A percentile compares a stretch with the other conserved stretches of the same genome.
phyloP scores from a whole-genome alignment of 2,329 filamentous ascomycete species.

The Sphaerulina musiva region DNA sequence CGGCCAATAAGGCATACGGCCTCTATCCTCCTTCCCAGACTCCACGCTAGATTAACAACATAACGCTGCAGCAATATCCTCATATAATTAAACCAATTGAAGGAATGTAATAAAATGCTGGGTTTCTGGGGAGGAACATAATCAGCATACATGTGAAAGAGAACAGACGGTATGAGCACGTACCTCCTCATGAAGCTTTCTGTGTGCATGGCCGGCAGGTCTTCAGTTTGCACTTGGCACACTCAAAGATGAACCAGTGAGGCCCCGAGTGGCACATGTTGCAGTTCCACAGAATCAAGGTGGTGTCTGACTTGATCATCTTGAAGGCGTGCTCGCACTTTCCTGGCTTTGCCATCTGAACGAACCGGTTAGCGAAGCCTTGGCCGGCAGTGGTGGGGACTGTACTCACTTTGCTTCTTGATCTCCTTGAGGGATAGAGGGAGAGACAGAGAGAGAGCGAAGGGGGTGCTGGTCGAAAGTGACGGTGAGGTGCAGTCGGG shows the following conservation, averaged over 20 bases:
- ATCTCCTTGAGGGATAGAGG: neutral
- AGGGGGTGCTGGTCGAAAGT: neutral
- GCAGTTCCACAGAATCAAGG: constrained; percentile 48
- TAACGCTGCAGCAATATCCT: constrained; percentile 27
- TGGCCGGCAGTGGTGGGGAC: neutral
- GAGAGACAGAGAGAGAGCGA: neutral
- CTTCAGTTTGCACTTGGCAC: constrained; percentile 47
- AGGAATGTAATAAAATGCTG: neutral
- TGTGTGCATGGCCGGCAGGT: constrained; percentile 43
- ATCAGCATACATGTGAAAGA: neutral
- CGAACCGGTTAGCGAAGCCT: neutral
- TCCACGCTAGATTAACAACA: constrained; percentile 26
- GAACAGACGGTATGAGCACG: neutral
- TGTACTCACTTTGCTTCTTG: neutral
- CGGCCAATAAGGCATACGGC: constrained; percentile 1
- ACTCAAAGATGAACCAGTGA: constrained; percentile 48
- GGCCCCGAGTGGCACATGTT: constrained; percentile 47
- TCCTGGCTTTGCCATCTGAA: constrained; percentile 43
- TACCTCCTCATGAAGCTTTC: constrained; percentile 35
- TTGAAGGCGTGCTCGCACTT: constrained; percentile 46
- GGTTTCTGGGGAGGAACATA: neutral
- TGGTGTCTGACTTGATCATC: constrained; percentile 48
- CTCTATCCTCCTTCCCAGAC: constrained; percentile 18
- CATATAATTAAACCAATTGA: constrained; percentile 13
- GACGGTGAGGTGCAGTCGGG: neutral